phyloP scores from a whole-genome alignment of 345 rosid genomes.

The Eucalyptus camaldulensis region DNA sequence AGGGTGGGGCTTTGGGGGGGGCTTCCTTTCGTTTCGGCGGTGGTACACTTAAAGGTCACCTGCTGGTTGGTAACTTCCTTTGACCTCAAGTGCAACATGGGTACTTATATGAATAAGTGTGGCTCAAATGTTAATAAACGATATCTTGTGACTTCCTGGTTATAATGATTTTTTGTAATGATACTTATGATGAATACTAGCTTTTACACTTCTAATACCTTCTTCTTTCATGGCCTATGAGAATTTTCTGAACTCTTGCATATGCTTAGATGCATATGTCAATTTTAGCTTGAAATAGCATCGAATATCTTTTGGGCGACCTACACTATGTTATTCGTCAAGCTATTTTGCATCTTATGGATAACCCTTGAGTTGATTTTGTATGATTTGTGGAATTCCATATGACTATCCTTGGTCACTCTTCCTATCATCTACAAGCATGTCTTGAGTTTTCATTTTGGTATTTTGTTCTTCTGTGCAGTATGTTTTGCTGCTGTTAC shows the following conservation, averaged over 20 bases:
- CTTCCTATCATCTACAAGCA: neutral
- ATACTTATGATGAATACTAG: neutral
- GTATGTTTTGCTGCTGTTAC: neutral
- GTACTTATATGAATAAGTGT: neutral
- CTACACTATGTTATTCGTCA: neutral
- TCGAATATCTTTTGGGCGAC: neutral
- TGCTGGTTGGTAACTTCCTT: slow-evolving; percentile 37
- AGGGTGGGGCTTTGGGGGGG: slow-evolving; percentile 15
- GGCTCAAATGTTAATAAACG: neutral
- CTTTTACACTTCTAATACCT: neutral
- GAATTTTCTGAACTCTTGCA: neutral
- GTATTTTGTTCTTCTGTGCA: neutral
- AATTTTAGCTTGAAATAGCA: neutral
- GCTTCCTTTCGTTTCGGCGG: slow-evolving; percentile 54
- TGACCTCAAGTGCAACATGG: neutral
- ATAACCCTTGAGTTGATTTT: neutral
- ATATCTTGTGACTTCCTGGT: neutral
- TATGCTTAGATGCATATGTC: neutral
- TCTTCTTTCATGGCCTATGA: neutral
- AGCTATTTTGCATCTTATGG: neutral
- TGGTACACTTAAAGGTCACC: slow-evolving; percentile 84
- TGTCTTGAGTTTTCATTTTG: neutral
- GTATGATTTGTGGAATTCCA: neutral
- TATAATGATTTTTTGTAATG: neutral
- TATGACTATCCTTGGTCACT: neutral